phyloP scores from a whole-genome alignment of 2,329 filamentous ascomycete genomes.

The Teratosphaeria viscida region DNA sequence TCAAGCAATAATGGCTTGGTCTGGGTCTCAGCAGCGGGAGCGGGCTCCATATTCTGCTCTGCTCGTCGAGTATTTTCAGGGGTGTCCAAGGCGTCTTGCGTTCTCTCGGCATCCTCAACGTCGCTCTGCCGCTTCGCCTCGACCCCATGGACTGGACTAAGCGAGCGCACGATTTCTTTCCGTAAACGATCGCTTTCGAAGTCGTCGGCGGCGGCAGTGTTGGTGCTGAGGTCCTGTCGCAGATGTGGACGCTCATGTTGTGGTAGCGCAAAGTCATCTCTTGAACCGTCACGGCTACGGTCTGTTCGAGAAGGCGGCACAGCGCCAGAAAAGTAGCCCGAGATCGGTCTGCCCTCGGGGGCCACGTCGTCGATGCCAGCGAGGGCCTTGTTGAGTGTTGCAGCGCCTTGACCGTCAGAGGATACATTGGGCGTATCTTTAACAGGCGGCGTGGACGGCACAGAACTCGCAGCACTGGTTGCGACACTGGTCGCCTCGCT shows the following conservation, averaged over 20 bases:
- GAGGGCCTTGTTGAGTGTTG: background rate
- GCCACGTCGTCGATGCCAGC: background rate
- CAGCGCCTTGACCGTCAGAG: slow-evolving; percentile 12
- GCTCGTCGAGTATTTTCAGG: slow-evolving; percentile 14
- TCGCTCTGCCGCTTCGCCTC: slow-evolving; percentile 9
- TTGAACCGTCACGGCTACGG: slow-evolving; percentile 20
- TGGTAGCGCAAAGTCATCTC: slow-evolving; percentile 6
- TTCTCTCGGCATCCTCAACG: slow-evolving; percentile 11
- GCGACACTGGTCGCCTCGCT: slow-evolving; percentile 3
- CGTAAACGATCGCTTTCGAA: slow-evolving; percentile 62
- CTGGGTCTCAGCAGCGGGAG: slow-evolving; percentile 13
- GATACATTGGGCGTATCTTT: slow-evolving; percentile 34
- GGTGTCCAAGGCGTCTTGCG: slow-evolving; percentile 21
- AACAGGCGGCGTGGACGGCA: slow-evolving; percentile 36
- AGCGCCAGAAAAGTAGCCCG: slow-evolving; percentile 11
- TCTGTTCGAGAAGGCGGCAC: slow-evolving; percentile 6
- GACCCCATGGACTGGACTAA: slow-evolving; percentile 40
- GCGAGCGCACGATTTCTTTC: slow-evolving; percentile 63
- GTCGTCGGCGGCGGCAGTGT: slow-evolving; percentile 36
- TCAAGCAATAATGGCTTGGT: slow-evolving; percentile 13
- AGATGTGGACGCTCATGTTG: background rate
- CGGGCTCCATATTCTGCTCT: slow-evolving; percentile 15
- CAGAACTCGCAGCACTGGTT: slow-evolving; percentile 4
- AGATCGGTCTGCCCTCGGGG: slow-evolving; percentile 6
- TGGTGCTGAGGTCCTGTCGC: slow-evolving; percentile 4